Evolutionary conservation across 345 rosid genomes (phyloP).

Genomic region (Anastatica hierochuntica): DNA sequence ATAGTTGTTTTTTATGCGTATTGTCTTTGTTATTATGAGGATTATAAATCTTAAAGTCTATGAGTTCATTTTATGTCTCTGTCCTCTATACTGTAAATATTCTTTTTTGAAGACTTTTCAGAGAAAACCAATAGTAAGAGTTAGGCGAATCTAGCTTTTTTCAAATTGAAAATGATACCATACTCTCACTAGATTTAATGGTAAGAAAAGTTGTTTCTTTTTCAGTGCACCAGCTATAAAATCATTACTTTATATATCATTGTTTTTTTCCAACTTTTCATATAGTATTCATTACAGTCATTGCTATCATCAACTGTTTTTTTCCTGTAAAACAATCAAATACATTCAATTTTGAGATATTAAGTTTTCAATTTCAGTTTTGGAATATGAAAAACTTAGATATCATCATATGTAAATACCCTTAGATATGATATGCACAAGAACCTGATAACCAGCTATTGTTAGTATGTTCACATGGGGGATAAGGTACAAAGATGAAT

Average conservation of each 20-base stretch:
- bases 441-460: constrained; percentile 17
- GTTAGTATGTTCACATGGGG: constrained; percentile 18
- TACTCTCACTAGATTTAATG: constrained; percentile 13
- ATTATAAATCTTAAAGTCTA: neutral
- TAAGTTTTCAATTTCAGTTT: neutral
- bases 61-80: neutral
- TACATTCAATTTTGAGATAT: too few species aligned
- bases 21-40: neutral
- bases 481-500: constrained; percentile 21
- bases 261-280: constrained; percentile 23
- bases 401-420: neutral
- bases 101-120: constrained; percentile 22
- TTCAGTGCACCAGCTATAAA: constrained; percentile 29
- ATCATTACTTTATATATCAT: constrained; percentile 17
- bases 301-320: neutral
- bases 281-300: constrained; percentile 4
- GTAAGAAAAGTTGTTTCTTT: constrained; percentile 28
- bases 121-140: constrained; percentile 15
- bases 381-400: neutral
- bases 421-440: constrained; percentile 7
- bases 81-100: constrained; percentile 5
- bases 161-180: constrained; percentile 23
- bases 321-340: too few species aligned
- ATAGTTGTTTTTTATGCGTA: neutral
- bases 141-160: constrained; percentile 19